Base-by-base conservation (phyloP, 805 yeast genomes). In the Kazachstania taianensis region DNA sequence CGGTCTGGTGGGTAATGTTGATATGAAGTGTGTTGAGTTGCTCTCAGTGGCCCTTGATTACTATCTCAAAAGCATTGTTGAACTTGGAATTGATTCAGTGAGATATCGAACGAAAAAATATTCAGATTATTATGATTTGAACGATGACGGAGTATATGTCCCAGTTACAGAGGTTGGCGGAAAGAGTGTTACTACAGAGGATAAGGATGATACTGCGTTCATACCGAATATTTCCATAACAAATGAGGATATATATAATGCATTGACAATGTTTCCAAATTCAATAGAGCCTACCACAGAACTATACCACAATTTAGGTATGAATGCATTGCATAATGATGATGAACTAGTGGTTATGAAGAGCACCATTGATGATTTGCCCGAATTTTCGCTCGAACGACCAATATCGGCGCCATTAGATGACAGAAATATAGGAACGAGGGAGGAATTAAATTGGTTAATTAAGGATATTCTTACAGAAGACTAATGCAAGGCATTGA, bases 1-100 rank as follows among this genome's bases (percentile, higher is more conserved):
- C 53, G 98, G 98, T 0, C 62, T 92, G 7, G 69, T 86, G 0
- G 94, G 94, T 1, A 74, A 77, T 12, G 67, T 89, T n/a, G 78
- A 75, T 30, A 70, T 78, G n/a, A 77, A 75, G 15, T 82, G 81
- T 5, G 72, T 82, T n/a, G 94, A 86, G 37, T 63, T 92, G 14
- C 55, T 87, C 43, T 63, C 77, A 16, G 57, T 81, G n/a, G 96
- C 96, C 0, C 62, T 92, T 29, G 96, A 89, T 51, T 66, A 72
- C 23, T 89, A 86, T 59, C 59, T 92, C 44, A 81, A 79, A 48
- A 73, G 75, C 40, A 63, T 87, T 8, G 59, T 89, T 5, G 92
- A 84, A 48, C 72, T 74, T 43, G 75, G 85, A 2, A 70, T 84
- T 30, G 94, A 82, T 50, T 70, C 77, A 2, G 80, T 79, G 5